Percentiles rank a stretch among this genome's conserved stretches.
phyloP scores from a whole-genome alignment of 2,329 filamentous ascomycete species.

The Sporothrix phasma region DNA sequence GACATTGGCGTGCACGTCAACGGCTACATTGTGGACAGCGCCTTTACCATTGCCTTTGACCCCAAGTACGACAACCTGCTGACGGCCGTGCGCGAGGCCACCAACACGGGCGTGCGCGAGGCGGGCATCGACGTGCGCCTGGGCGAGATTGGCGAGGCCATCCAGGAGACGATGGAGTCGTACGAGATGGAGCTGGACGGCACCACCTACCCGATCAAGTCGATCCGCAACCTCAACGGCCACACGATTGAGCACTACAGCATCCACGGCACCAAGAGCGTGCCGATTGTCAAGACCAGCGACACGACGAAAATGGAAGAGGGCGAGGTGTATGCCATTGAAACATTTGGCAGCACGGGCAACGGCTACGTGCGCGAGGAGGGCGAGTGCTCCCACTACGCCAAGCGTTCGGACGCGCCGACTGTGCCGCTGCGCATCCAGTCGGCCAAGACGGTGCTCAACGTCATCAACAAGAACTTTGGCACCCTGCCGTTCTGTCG shows the following conservation, averaged over 20 bases:
- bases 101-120: conserved; percentile 79
- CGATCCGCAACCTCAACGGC: conserved; percentile 77
- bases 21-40: conserved; percentile 70
- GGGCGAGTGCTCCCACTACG: conserved; percentile 85
- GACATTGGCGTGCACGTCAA: conserved; percentile 76
- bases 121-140: conserved; percentile 88
- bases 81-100: conserved; percentile 62
- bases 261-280: conserved; percentile 87
- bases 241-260: conserved; percentile 84
- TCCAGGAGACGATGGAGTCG: conserved; percentile 89
- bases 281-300: conserved; percentile 82
- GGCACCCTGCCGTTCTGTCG: conserved; percentile 85
- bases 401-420: conserved; percentile 59
- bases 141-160: conserved; percentile 70
- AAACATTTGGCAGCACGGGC: conserved; percentile 90
- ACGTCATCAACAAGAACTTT: conserved; percentile 92
- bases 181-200: conserved; percentile 81
- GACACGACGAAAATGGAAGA: conserved; percentile 97
- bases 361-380: conserved; percentile 82
- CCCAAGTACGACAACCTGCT: conserved; percentile 65
- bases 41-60: conserved; percentile 71
- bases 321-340: conserved; percentile 88
- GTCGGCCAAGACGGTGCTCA: conserved; percentile 77
- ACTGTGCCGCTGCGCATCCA: conserved; percentile 67
- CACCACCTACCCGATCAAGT: conserved; percentile 68